These are phyloP conservation scores for Pleurotus citrinopileatus DNA, from an alignment of 768 basidiomycete genomes.

Conservation along the genomic window DNA sequence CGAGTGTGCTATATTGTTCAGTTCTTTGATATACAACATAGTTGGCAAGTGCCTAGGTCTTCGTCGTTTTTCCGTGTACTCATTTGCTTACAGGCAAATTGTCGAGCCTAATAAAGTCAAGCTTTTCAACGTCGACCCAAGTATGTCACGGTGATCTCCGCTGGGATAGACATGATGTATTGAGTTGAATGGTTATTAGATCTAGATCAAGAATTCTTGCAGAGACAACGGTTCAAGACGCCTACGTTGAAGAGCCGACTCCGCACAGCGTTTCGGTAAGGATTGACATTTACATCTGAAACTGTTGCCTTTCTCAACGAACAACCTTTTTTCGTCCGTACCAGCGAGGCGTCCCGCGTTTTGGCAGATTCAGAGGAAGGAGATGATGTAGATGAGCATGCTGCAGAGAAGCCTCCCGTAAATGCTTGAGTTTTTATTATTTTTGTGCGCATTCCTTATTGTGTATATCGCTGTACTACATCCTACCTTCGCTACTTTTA, in stretches of 20 bases:
- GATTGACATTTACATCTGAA: too few species aligned
- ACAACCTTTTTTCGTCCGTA: too few species aligned
- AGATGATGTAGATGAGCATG: too few species aligned
- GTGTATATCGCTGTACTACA: too few species aligned
- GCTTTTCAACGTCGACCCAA: conserved; percentile 64
- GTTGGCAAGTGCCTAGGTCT: conserved; percentile 46
- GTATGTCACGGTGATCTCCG: conserved; percentile 42
- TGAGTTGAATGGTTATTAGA: conserved; percentile 33
- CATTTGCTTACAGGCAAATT: conserved; percentile 53
- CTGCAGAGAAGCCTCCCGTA: too few species aligned
- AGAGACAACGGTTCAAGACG: conserved; percentile 61
- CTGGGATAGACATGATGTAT: background rate
- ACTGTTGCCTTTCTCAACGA: too few species aligned
- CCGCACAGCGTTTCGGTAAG: conserved; percentile 61
- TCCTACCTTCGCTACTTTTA: too few species aligned
- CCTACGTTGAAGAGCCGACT: conserved; percentile 48
- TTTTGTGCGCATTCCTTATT: too few species aligned
- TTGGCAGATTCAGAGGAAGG: too few species aligned
- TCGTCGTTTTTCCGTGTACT: conserved; percentile 1
- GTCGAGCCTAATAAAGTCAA: conserved; percentile 53
- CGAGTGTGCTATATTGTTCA: conserved; percentile 52
- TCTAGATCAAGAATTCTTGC: conserved; percentile 62
- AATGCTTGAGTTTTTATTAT: too few species aligned
- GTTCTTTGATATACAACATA: conserved; percentile 69
- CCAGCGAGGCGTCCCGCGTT: conserved; percentile 2